A percentile compares a stretch with the other conserved stretches of the same genome.
Conservation (phyloP, 345 rosid genomes). For the Eucalyptus coolabah region DNA sequence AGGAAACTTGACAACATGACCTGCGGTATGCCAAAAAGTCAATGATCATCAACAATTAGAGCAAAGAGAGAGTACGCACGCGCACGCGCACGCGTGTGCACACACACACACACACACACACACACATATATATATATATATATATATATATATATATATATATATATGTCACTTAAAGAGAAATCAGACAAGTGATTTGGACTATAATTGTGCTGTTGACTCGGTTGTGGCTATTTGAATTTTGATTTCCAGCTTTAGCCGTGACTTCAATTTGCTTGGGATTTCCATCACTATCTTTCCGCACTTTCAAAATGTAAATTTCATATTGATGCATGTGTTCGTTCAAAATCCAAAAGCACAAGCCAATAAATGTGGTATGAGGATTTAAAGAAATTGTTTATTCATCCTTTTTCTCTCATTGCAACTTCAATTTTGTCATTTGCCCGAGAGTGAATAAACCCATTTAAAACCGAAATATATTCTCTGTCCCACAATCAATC, state of each 20-base stretch:
- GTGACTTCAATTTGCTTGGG: neutral
- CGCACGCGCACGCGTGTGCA: too few species aligned
- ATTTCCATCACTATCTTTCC: neutral
- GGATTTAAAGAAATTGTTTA: neutral
- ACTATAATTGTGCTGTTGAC: neutral
- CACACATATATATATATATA: too few species aligned
- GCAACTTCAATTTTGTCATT: neutral
- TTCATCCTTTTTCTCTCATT: neutral
- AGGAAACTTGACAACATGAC: conserved; percentile 23
- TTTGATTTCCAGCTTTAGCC: neutral
- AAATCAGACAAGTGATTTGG: neutral
- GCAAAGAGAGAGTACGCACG: neutral
- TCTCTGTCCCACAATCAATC: neutral
- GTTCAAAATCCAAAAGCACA: neutral
- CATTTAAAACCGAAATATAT: neutral
- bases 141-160: too few species aligned
- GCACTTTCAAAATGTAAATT: neutral
- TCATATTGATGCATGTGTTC: neutral
- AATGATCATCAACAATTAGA: neutral
- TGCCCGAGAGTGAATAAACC: neutral
- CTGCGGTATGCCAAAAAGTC: neutral
- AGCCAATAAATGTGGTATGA: neutral
- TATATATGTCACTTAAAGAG: neutral
- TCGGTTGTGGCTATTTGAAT: neutral
- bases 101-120: too few species aligned